A percentile compares a stretch with the other conserved stretches of the same genome.
These are phyloP conservation scores for Cantharellus cinnabarinus DNA, from an alignment of 768 basidiomycete species.

Conservation along the genomic window DNA sequence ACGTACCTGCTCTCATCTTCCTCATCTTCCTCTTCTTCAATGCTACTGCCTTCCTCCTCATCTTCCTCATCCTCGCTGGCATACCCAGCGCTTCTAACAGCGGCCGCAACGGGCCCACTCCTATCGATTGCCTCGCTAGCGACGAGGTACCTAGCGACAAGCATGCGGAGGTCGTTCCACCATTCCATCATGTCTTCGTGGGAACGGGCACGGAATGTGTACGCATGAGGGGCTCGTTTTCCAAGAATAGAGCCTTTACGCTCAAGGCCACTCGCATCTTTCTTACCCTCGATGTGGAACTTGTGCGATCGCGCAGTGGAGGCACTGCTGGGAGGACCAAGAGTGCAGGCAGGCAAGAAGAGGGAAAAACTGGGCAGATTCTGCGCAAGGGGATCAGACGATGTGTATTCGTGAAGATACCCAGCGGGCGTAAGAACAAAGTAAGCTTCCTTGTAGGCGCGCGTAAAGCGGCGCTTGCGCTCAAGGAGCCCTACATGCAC, in stretches of 20 bases:
- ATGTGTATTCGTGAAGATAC: conserved; percentile 80
- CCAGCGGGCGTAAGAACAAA: conserved; percentile 91
- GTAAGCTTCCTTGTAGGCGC: conserved; percentile 65
- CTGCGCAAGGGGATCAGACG: conserved; percentile 46
- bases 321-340: conserved; percentile 67
- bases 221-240: conserved; percentile 36
- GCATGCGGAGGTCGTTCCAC: conserved; percentile 96
- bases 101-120: conserved; percentile 78
- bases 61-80: conserved; percentile 55
- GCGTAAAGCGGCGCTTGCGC: conserved; percentile 89
- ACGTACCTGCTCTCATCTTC: conserved; percentile 28
- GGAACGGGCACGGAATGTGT: conserved; percentile 74
- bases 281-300: conserved; percentile 90
- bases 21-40: conserved; percentile 31
- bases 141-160: conserved; percentile 83
- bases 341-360: conserved; percentile 87
- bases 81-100: conserved; percentile 78
- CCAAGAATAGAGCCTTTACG: conserved; percentile 13
- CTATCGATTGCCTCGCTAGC: conserved; percentile 87
- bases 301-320: conserved; percentile 59
- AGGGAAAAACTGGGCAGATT: conserved; percentile 56
- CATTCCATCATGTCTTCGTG: conserved; percentile 99
- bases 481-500: conserved; percentile 83
- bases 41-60: conserved; percentile 21
- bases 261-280: conserved; percentile 48